Conservation (phyloP, 2,329 filamentous ascomycete species). For the Cercospora beticola region DNA sequence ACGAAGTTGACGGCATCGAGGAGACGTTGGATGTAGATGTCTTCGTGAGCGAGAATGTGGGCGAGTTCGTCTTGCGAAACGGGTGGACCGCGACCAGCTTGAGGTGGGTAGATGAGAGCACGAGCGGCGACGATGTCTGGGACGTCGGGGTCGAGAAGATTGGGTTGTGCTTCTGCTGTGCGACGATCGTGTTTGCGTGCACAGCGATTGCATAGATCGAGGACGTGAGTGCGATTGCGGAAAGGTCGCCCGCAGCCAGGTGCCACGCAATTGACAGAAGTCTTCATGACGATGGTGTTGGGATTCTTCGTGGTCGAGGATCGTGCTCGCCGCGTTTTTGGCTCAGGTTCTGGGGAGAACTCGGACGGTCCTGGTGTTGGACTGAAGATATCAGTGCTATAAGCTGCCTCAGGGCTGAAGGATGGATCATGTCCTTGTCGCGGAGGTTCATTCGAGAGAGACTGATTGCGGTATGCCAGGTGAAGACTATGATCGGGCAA, state of each 20-base stretch:
- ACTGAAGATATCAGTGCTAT: constrained; percentile 7
- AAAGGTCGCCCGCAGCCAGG: constrained; percentile 10
- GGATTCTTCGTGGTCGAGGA: background rate
- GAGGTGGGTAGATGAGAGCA: constrained; percentile 16
- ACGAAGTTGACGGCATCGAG: constrained; percentile 21
- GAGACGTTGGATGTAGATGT: constrained; percentile 19
- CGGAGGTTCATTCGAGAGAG: background rate
- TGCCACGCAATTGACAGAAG: constrained; percentile 11
- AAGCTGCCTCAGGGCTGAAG: constrained; percentile 1
- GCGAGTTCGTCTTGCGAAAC: constrained; percentile 6
- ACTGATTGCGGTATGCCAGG: constrained; percentile 2
- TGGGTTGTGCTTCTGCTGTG: constrained; percentile 14
- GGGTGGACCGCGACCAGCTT: constrained; percentile 7
- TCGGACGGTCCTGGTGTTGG: constrained; percentile 4
- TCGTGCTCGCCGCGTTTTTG: background rate
- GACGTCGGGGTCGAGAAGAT: constrained; percentile 16
- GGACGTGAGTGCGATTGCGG: constrained; percentile 7
- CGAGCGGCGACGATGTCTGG: constrained; percentile 11
- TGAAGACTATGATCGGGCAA: constrained; percentile 6
- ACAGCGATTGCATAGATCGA: constrained; percentile 23
- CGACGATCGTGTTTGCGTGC: constrained; percentile 20
- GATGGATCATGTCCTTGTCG: background rate
- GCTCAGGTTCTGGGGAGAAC: constrained; percentile 2
- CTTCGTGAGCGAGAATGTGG: constrained; percentile 6
- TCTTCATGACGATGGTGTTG: constrained; percentile 2